These are phyloP conservation scores for Fusarium camptoceras DNA, from an alignment of 2,329 filamentous ascomycete species.

Conservation along the genomic window DNA sequence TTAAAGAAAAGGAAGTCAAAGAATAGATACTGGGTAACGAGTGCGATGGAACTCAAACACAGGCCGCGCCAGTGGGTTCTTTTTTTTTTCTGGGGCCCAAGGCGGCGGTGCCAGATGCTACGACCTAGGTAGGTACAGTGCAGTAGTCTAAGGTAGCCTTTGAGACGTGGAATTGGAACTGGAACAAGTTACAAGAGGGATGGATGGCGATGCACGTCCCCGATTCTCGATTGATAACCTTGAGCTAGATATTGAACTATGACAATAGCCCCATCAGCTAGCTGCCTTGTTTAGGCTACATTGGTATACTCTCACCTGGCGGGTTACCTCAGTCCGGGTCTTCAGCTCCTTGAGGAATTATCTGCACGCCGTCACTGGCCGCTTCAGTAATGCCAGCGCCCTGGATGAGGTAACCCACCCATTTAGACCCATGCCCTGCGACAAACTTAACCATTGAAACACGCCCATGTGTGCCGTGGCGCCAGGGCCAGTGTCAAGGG, in stretches of 20 bases:
- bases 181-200: slow-evolving; percentile 25
- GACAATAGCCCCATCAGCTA: slow-evolving; percentile 25
- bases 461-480: slow-evolving; percentile 30
- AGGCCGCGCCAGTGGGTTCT: slow-evolving; percentile 29
- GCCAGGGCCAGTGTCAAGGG: slow-evolving; percentile 23
- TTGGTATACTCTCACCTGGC: slow-evolving; percentile 3
- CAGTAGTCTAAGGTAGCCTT: not conserved
- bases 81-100: slow-evolving; percentile 36
- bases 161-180: slow-evolving; percentile 4
- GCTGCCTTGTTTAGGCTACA: slow-evolving; percentile 26
- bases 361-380: slow-evolving; percentile 16
- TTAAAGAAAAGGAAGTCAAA: slow-evolving; percentile 12
- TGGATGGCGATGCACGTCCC: slow-evolving; percentile 29
- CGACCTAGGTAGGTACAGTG: not conserved
- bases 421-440: slow-evolving; percentile 4
- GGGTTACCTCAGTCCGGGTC: slow-evolving; percentile 27
- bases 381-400: slow-evolving; percentile 16
- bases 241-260: slow-evolving; percentile 23
- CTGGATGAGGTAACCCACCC: slow-evolving; percentile 34
- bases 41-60: slow-evolving; percentile 34
- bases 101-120: slow-evolving; percentile 31
- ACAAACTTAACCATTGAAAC: slow-evolving; percentile 31
- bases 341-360: slow-evolving; percentile 32
- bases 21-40: not conserved
- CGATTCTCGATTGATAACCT: slow-evolving; percentile 40